Evolutionary conservation across 176 grass and related monocot species (phyloP), one percentile per base, ranked within the genome.

Genomic region (Elymus sibiricus): DNA sequence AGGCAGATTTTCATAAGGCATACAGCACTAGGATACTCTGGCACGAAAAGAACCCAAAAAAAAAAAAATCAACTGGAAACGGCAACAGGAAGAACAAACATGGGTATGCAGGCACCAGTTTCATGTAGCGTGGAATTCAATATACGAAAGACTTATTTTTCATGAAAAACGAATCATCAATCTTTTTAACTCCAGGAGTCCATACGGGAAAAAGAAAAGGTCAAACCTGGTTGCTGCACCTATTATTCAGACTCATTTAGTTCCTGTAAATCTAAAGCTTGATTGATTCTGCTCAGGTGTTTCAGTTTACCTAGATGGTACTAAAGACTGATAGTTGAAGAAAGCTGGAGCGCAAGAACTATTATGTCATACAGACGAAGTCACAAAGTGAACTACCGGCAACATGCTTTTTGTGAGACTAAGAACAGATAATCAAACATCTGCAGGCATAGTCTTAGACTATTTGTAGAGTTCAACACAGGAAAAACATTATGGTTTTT

Each of bases 1-100:
- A 78, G 40, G 84, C 64, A 73, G 64, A 72, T 64, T 64, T 53
- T 71, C 22, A 55, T 71, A 82, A 77, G 28, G 63, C 22, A 55
- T 71, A 65, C 2, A 77, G 28, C 62, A 71, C 24, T 59, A 70
- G 21, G 76, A 40, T 84, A 84, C 39, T 49, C 61, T 42, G 61
- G 38, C 49, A 42, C 27, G 77, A 75, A 46, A 79, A 37, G 6
- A 70, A 76, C 5, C 34, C 31, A 28, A 37, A 32, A 84, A 82
- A 37, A 37, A 25, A 85, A 62, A 90, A 47, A 51, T 29, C 83
- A 89, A 13, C 43, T 74, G 15, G 7, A 62, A 81, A 49, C 3
- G 5, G 62, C 24, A 76, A 39, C 11, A 67, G 11, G 49, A 80
- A 66, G 67, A 74, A 66, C 66, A 90, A 69, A 43, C 38, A 84